Conservation (phyloP, 2,329 filamentous ascomycete genomes). For the Paecilomyces formosus region DNA sequence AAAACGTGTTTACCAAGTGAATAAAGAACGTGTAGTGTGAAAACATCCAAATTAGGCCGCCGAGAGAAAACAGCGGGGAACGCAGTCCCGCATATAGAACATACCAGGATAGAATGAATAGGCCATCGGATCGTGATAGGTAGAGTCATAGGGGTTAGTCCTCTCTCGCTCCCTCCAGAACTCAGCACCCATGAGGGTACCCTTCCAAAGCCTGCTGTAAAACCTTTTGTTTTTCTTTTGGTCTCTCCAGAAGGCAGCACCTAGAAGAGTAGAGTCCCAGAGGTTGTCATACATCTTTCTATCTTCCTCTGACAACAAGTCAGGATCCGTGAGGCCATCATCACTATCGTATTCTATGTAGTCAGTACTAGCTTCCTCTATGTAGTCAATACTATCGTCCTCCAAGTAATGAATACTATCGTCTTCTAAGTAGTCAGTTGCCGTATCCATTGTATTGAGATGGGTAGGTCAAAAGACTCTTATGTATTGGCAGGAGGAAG, state of each 20-base stretch:
- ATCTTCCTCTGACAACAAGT: too few species aligned
- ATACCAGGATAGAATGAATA: not conserved
- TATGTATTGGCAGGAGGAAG: not conserved
- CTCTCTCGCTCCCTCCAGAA: slow-evolving; percentile 19
- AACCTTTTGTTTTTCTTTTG: too few species aligned
- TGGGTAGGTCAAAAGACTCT: not conserved
- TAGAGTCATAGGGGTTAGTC: slow-evolving; percentile 3
- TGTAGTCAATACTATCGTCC: too few species aligned
- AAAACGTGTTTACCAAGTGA: not conserved
- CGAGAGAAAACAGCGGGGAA: slow-evolving; percentile 3
- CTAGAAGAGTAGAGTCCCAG: too few species aligned
- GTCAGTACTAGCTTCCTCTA: too few species aligned
- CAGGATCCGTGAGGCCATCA: too few species aligned
- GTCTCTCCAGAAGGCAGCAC: too few species aligned
- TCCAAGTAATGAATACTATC: too few species aligned
- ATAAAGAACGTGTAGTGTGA: not conserved
- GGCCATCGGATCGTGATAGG: not conserved
- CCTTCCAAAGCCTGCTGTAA: slow-evolving; percentile 9
- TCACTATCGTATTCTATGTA: too few species aligned
- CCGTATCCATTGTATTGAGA: not conserved
- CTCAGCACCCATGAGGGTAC: slow-evolving; percentile 16
- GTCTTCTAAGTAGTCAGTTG: too few species aligned
- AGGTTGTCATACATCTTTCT: too few species aligned
- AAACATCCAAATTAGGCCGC: not conserved
- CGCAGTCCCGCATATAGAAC: not conserved